These are phyloP conservation scores for Vaccinium macrocarpon DNA, from an alignment of 148 eudicot genomes.

Conservation along the genomic window DNA sequence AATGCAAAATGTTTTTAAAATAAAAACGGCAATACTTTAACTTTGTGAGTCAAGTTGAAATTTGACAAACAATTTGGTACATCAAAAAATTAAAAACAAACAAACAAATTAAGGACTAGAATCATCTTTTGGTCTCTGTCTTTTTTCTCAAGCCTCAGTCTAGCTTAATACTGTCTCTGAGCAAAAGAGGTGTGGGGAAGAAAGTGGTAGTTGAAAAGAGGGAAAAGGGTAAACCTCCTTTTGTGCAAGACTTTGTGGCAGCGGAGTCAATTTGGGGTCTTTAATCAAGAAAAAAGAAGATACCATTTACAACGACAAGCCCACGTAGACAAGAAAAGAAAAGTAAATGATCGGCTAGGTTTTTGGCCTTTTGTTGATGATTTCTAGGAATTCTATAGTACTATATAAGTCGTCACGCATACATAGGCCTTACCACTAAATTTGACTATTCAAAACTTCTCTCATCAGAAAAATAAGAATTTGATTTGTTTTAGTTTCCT, in stretches of 20 bases:
- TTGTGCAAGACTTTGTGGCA: slow-evolving; percentile 7
- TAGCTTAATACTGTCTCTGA: not conserved
- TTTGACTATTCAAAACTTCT: not conserved
- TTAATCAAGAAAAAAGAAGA: slow-evolving; percentile 9
- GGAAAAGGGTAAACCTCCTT: slow-evolving; percentile 13
- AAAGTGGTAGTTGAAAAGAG: slow-evolving; percentile 12
- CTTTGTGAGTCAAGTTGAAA: no score
- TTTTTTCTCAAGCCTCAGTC: not conserved
- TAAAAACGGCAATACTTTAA: no score
- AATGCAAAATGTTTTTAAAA: no score
- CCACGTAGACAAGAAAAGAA: not conserved
- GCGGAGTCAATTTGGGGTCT: slow-evolving; percentile 12
- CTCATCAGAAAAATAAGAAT: not conserved
- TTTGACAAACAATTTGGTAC: no score
- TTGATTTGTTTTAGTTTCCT: no score
- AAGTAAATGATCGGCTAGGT: not conserved
- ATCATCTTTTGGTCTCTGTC: not conserved
- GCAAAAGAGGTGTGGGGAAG: not conserved
- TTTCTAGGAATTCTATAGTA: not conserved
- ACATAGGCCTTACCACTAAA: slow-evolving; percentile 10
- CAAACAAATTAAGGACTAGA: not conserved
- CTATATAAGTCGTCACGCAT: not conserved
- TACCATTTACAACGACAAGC: slow-evolving; percentile 12
- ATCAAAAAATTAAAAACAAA: no score
- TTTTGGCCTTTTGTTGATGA: not conserved